A percentile compares a stretch with the other conserved stretches of the same genome.
Conservation (phyloP, 108 stramenopile genomes). For the Skeletonema potamos region DNA sequence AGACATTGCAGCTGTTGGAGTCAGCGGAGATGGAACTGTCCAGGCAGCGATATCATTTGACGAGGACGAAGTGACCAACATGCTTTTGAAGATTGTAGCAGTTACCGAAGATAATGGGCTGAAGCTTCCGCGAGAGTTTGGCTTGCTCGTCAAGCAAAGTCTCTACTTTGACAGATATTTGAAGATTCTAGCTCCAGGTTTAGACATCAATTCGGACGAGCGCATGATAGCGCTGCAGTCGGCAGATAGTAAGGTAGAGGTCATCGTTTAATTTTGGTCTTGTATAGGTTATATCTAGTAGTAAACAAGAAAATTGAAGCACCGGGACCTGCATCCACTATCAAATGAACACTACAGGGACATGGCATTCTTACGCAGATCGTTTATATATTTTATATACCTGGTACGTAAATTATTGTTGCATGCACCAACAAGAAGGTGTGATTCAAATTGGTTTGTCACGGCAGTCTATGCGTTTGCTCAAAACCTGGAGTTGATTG, state of each 20-base stretch:
- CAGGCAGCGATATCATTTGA: constrained; percentile 66
- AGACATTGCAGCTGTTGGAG: constrained; percentile 62
- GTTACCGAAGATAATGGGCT: constrained; percentile 93
- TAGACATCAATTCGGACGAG: constrained; percentile 79
- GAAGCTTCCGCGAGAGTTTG: constrained; percentile 95
- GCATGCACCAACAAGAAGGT: no score
- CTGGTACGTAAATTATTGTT: no score
- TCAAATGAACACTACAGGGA: no score
- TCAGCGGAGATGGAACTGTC: constrained; percentile 49
- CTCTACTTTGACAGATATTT: constrained; percentile 97
- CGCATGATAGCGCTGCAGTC: constrained; percentile 34
- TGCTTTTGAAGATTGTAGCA: constrained; percentile 86
- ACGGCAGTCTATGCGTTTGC: background rate
- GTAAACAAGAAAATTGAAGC: no score
- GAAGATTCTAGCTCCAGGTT: constrained; percentile 90
- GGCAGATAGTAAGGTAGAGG: background rate
- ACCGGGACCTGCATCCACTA: no score
- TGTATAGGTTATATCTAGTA: no score
- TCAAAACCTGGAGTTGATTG: background rate
- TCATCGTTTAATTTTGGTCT: background rate
- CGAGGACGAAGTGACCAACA: constrained; percentile 86
- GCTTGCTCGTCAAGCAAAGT: constrained; percentile 95
- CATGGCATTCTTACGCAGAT: no score
- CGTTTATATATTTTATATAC: no score
- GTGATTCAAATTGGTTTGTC: no score